phyloP scores from a whole-genome alignment of 495 filamentous ascomycete species.

The Podospora anserina region DNA sequence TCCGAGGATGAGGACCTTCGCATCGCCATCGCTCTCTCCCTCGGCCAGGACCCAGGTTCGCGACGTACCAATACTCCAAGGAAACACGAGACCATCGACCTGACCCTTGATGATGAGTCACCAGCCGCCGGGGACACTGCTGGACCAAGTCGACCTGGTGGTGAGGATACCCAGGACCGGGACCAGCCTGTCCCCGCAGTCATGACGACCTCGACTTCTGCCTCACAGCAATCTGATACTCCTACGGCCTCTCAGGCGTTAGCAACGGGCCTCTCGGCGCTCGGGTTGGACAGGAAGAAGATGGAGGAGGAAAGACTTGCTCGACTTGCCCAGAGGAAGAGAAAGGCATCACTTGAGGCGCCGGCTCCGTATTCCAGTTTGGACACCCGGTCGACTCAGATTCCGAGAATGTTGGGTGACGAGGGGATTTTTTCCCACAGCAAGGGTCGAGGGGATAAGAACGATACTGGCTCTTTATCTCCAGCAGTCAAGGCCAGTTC shows the following conservation, averaged over 20 bases:
- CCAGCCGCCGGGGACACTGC: not conserved
- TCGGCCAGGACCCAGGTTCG: constrained; percentile 32
- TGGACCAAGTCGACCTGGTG: not conserved
- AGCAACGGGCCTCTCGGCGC: constrained; percentile 7
- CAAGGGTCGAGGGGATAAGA: not conserved
- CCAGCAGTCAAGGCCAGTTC: not conserved
- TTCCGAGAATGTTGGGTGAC: constrained; percentile 19
- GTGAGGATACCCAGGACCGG: constrained; percentile 16
- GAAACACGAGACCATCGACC: constrained; percentile 15
- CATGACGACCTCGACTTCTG: not conserved
- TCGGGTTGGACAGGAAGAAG: constrained; percentile 65
- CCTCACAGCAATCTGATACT: constrained; percentile 8
- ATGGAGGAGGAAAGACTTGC: constrained; percentile 87
- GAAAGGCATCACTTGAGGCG: constrained; percentile 46
- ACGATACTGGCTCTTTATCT: no score
- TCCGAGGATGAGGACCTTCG: constrained; percentile 48
- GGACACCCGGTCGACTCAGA: constrained; percentile 25
- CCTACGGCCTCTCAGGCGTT: not conserved
- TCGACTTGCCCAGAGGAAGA: constrained; percentile 60
- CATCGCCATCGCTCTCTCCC: constrained; percentile 44
- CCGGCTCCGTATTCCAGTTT: constrained; percentile 1
- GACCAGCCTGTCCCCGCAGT: not conserved
- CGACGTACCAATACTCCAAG: not conserved
- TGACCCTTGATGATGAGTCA: constrained; percentile 21
- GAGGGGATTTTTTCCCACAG: not conserved